Evolutionary conservation across 2,329 filamentous ascomycete species (phyloP).

Genomic region (Neonectria hederae): DNA sequence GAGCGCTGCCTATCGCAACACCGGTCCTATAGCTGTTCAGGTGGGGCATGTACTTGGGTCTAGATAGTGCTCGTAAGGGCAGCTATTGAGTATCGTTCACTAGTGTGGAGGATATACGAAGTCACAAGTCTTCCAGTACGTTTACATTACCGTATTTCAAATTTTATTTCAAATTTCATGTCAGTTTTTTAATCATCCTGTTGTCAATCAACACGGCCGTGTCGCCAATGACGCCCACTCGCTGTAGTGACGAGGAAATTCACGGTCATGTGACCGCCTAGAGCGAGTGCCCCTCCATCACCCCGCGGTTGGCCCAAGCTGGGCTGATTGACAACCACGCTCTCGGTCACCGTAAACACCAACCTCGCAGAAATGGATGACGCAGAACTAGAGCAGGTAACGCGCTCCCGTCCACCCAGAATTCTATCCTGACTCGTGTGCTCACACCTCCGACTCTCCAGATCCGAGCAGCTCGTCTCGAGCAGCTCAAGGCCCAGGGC

Average conservation of each 20-base stretch:
- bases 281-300: constrained; percentile 39
- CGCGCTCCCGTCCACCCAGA: neutral
- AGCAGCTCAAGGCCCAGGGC: constrained; percentile 85
- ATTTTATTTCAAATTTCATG: too few species aligned
- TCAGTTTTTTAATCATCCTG: too few species aligned
- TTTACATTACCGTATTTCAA: constrained; percentile 11
- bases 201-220: too few species aligned
- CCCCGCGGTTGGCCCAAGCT: constrained; percentile 33
- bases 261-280: neutral
- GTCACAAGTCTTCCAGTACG: too few species aligned
- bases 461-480: constrained; percentile 91
- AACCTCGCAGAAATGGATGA: constrained; percentile 51
- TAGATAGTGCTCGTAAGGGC: too few species aligned
- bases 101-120: too few species aligned
- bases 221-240: constrained; percentile 16
- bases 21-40: too few species aligned
- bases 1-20: too few species aligned
- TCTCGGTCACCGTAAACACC: constrained; percentile 15
- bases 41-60: too few species aligned
- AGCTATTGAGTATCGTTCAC: too few species aligned
- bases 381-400: constrained; percentile 55
- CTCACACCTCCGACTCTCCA: constrained; percentile 48
- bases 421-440: too few species aligned
- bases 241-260: neutral
- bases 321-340: constrained; percentile 31